Percentiles rank a stretch among this genome's conserved stretches.
These are phyloP conservation scores for Talaromyces funiculosus DNA, from an alignment of 2,329 filamentous ascomycete genomes.

Conservation along the genomic window DNA sequence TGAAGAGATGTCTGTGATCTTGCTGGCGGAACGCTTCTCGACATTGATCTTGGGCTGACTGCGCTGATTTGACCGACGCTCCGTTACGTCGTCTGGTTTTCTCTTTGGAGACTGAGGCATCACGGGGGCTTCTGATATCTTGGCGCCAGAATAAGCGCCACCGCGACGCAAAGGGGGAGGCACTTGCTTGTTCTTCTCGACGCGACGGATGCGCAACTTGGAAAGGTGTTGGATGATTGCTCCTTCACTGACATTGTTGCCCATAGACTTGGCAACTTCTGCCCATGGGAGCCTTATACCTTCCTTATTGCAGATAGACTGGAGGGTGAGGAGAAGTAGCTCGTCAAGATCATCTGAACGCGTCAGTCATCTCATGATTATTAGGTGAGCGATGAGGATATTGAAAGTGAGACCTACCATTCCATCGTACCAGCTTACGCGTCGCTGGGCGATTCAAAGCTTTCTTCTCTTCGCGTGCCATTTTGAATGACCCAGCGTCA, in stretches of 20 bases:
- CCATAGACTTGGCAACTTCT: constrained; percentile 36
- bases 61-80: neutral
- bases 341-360: constrained; percentile 38
- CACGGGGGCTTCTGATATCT: constrained; percentile 9
- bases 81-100: neutral
- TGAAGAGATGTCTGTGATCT: neutral
- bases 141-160: constrained; percentile 12
- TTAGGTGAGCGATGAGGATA: neutral
- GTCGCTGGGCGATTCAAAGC: constrained; percentile 26
- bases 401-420: constrained; percentile 27
- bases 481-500: neutral
- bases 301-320: constrained; percentile 35
- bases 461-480: constrained; percentile 12
- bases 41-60: constrained; percentile 5
- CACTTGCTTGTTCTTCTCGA: constrained; percentile 27
- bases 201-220: constrained; percentile 38
- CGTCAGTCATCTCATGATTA: neutral
- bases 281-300: constrained; percentile 41
- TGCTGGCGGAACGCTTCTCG: constrained; percentile 11
- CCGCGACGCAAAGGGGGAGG: constrained; percentile 38
- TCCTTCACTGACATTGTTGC: constrained; percentile 36
- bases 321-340: constrained; percentile 38
- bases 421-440: constrained; percentile 39
- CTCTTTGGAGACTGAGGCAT: neutral
- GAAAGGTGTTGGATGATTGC: constrained; percentile 44